A percentile compares a stretch with the other conserved stretches of the same genome.
Conservation (phyloP, 2,329 filamentous ascomycete genomes). For the Penicillium sp. region DNA sequence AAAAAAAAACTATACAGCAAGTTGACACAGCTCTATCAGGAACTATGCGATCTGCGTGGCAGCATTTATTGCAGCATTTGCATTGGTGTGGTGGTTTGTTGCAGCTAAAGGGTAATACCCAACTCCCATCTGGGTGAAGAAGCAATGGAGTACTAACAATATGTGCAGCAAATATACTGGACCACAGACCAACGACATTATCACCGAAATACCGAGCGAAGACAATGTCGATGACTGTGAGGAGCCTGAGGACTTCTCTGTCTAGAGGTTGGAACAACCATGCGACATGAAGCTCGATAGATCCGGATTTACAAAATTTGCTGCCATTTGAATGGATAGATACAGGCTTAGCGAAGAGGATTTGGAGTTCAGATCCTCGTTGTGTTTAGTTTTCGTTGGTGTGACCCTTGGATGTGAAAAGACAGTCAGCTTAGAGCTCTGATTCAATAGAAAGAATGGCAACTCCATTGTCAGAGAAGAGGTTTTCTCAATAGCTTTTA, state of each 20-base stretch:
- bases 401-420: no score
- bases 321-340: background rate
- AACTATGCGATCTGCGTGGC: conserved; percentile 54
- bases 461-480: background rate
- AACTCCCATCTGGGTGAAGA: conserved; percentile 5
- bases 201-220: conserved; percentile 38
- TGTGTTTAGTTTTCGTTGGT: no score
- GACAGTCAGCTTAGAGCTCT: no score
- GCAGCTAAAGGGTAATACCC: conserved; percentile 41
- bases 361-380: background rate
- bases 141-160: conserved; percentile 4
- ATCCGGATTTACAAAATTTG: background rate
- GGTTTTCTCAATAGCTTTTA: background rate
- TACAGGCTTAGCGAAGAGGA: background rate
- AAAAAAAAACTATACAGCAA: background rate
- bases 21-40: conserved; percentile 28
- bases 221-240: conserved; percentile 28
- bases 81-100: conserved; percentile 53
- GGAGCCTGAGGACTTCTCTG: conserved; percentile 3
- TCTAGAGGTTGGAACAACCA: background rate
- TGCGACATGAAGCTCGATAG: background rate
- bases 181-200: conserved; percentile 58
- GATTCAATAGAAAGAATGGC: no score
- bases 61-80: conserved; percentile 52
- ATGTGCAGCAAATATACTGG: conserved; percentile 58